phyloP scores from a whole-genome alignment of 352 stramenopile genomes.

The Phytopythium cucurbitacearum region DNA sequence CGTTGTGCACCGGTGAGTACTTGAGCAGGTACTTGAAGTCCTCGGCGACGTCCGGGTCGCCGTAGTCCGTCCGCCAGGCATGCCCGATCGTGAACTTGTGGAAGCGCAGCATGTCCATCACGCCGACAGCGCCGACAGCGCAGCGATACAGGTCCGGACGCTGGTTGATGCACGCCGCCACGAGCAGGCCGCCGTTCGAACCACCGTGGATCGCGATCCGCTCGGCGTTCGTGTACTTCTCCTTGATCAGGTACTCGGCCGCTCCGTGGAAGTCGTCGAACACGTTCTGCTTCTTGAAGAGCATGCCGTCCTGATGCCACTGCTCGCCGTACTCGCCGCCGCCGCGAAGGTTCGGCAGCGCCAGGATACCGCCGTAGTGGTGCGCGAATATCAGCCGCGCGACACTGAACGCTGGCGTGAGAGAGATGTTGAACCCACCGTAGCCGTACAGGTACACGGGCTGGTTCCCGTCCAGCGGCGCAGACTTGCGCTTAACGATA shows the following conservation, averaged over 20 bases:
- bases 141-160: conserved; percentile 90
- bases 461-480: conserved; percentile 71
- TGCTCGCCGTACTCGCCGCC: conserved; percentile 91
- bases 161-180: conserved; percentile 89
- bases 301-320: conserved; percentile 91
- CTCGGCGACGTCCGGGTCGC: conserved; percentile 69
- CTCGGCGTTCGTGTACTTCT: conserved; percentile 83
- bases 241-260: conserved; percentile 88
- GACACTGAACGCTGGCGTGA: conserved; percentile 89
- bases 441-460: conserved; percentile 94
- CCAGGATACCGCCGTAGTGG: conserved; percentile 89
- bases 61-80: conserved; percentile 87
- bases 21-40: conserved; percentile 81
- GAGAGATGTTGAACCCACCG: conserved; percentile 94
- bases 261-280: conserved; percentile 97
- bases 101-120: conserved; percentile 97
- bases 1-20: conserved; percentile 91
- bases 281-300: conserved; percentile 92
- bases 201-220: conserved; percentile 91
- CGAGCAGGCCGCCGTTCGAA: conserved; percentile 93
- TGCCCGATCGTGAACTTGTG: conserved; percentile 93
- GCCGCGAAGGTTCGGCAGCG: conserved; percentile 92
- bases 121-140: conserved; percentile 90
- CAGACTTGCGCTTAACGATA: conserved; percentile 85
- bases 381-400: conserved; percentile 88